These are phyloP conservation scores for Paxillus rubicundulus DNA, from an alignment of 768 basidiomycete species.

Conservation along the genomic window DNA sequence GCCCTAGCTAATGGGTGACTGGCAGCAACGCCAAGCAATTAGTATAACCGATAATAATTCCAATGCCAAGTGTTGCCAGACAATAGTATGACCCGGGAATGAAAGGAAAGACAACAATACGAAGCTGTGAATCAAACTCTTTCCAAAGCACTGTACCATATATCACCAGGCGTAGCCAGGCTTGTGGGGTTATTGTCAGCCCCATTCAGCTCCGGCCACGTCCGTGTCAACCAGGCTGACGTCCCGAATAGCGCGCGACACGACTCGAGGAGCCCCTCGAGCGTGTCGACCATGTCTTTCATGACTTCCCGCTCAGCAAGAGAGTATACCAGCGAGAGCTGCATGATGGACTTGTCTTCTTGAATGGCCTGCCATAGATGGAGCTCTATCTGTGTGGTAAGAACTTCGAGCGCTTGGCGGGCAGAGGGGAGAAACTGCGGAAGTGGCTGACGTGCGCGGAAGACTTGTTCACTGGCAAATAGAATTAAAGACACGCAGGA, in stretches of 20 bases:
- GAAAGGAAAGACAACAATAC: background rate
- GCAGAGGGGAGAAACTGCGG: conserved; percentile 51
- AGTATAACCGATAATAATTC: too few relatives aligned
- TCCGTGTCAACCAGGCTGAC: conserved; percentile 39
- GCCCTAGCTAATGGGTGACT: too few relatives aligned
- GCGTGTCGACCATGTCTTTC: conserved; percentile 39
- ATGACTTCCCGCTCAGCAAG: conserved; percentile 44
- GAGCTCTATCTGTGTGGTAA: conserved; percentile 35
- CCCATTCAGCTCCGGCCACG: background rate
- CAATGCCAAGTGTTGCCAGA: too few relatives aligned
- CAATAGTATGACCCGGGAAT: too few relatives aligned
- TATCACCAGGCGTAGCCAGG: conserved; percentile 6
- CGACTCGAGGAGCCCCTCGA: conserved; percentile 41
- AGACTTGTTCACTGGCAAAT: conserved; percentile 50
- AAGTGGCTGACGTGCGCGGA: conserved; percentile 43
- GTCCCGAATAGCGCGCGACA: conserved; percentile 45
- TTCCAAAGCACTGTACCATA: conserved; percentile 31
- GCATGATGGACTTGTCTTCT: conserved; percentile 23
- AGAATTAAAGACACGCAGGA: conserved; percentile 46
- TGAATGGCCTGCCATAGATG: conserved; percentile 28
- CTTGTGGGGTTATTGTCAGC: background rate
- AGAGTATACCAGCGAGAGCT: conserved; percentile 38
- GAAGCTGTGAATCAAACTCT: conserved; percentile 4
- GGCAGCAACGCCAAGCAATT: too few relatives aligned
- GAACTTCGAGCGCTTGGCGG: conserved; percentile 36